Conservation (phyloP, 1,139 yeast genomes). For the Debaryomycetaceae sp. region DNA sequence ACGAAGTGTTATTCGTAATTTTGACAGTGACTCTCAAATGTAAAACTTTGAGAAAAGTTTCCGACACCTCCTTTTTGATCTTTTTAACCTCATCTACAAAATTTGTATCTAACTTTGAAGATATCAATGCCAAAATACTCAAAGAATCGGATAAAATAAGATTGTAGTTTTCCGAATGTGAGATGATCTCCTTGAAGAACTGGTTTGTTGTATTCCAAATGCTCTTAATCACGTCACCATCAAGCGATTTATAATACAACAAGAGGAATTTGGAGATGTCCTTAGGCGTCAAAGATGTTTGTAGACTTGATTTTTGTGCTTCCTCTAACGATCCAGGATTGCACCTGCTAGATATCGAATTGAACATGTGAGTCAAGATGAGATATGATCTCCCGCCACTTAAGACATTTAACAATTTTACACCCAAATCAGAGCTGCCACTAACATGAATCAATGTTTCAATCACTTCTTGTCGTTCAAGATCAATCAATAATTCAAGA, state of each 20-base stretch:
- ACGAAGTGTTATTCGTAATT: constrained; percentile 2
- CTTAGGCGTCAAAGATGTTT: constrained; percentile 37
- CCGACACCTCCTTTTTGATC: constrained; percentile 63
- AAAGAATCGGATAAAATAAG: constrained; percentile 51
- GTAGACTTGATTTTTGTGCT: constrained; percentile 39
- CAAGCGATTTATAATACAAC: constrained; percentile 60
- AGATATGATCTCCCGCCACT: constrained; percentile 83
- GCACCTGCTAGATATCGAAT: constrained; percentile 45
- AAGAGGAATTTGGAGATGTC: constrained; percentile 52
- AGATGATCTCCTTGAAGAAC: constrained; percentile 57
- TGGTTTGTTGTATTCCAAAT: constrained; percentile 57
- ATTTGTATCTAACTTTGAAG: constrained; percentile 53
- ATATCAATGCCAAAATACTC: constrained; percentile 46
- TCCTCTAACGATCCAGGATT: constrained; percentile 30
- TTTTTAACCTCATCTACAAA: constrained; percentile 62
- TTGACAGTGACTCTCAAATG: constrained; percentile 24
- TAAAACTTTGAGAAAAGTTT: constrained; percentile 55
- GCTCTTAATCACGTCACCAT: constrained; percentile 73
- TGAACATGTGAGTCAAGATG: constrained; percentile 66
- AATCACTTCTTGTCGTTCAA: constrained; percentile 73
- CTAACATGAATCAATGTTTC: constrained; percentile 55
- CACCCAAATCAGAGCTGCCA: constrained; percentile 15
- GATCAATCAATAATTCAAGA: constrained; percentile 61
- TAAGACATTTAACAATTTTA: constrained; percentile 64
- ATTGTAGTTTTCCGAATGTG: constrained; percentile 48